Base-by-base conservation (phyloP, 331 rosid genomes). In the Pyracantha coccinea region DNA sequence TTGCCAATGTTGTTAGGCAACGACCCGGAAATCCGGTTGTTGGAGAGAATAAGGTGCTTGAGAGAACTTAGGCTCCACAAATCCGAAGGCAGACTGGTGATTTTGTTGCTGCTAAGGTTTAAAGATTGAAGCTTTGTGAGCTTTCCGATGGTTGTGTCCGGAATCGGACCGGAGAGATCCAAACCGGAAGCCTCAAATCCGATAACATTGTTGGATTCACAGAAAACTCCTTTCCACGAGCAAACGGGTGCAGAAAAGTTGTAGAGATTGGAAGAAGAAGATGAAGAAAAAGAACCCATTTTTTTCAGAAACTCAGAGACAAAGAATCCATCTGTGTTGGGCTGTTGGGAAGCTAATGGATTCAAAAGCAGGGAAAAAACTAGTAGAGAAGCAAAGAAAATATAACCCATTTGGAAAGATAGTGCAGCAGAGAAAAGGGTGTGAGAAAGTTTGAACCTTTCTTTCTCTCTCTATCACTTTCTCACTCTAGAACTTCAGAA, bases 111-210 rank as follows among this genome's bases (percentile, higher is more conserved):
- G 90, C 99, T 92, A 55, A 95, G 93, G 84, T 92, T 92, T 84
- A 95, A 79, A 80, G 64, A 44, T 65, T 89, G 93, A 77, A 95
- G 93, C 78, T 62, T 90, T 69, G 79, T 82, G 33, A 95, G 97
- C 83, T 95, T 95, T 41, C 96, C 98, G 59, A 95, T 77, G 59
- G 99, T 90, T 45, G 84, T 87, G 16, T 95, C 97, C 35, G 97
- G 98, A 68, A 90, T 79, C 52, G 85, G 74, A 2, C 99, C 99
- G 77, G 90, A 81, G 31, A 95, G 92, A 69, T 88, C 75, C 59
- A 83, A 38, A 59, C 91, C 93, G 84, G 92, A 89, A 79, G 86
- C 79, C 12, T 25, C 69, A 6, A 95, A 84, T 33, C 70, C 79
- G 45, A 82, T 66, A 24, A 92, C 90, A 73, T 81, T 68, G 3